Evolutionary conservation across 495 filamentous ascomycete species (phyloP), one percentile per base, ranked within the genome.

Genomic region (Aspergillus egyptiacus): DNA sequence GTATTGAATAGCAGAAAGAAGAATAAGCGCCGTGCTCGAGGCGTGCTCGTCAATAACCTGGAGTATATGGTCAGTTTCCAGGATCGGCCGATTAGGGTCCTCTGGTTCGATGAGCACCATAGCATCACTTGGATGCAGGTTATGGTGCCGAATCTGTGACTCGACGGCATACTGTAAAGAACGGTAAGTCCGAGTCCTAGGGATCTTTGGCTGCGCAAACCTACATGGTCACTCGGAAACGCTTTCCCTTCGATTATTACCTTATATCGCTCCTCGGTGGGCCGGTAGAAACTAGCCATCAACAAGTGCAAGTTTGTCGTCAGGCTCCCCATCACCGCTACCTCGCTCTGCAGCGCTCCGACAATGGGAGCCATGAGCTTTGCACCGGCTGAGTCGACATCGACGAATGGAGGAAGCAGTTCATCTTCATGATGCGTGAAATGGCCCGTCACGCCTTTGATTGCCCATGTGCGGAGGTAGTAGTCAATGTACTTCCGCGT

Each of bases 171-270:
- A 96, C 86, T 95, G 36, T n/a, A 23, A n/a, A 15, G 2, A 10
- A 24, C 1, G 36, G 2, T 36, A 10, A 23, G 15, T 30, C n/a
- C 3, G 11, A 30, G 6, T 38, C 18, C 15, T n/a, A n/a, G 15
- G 38, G 9, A n/a, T 8, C 11, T 25, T 31, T 18, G 13, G 2
- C 10, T 15, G 25, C 13, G 31, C 25, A 17, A 33, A 49, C 75
- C 27, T 74, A 84, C 81, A 68, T 96, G 88, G 71, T 98, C 93
- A 65, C 85, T 90, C 8, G 93, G 93, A 61, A 98, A 98, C 0
- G 93, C 90, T 65, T 93, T 95, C 56, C 80, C 84, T 72, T 98
- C 93, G 15, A 96, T 70, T 38, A 97, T 90, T 49, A 98, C 89
- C 70, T 93, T 95, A 56, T 86, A 88, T 49, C 79, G 77, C 19